Evolutionary conservation across 2,329 filamentous ascomycete species (phyloP).

Genomic region (Aspergillus sp.): DNA sequence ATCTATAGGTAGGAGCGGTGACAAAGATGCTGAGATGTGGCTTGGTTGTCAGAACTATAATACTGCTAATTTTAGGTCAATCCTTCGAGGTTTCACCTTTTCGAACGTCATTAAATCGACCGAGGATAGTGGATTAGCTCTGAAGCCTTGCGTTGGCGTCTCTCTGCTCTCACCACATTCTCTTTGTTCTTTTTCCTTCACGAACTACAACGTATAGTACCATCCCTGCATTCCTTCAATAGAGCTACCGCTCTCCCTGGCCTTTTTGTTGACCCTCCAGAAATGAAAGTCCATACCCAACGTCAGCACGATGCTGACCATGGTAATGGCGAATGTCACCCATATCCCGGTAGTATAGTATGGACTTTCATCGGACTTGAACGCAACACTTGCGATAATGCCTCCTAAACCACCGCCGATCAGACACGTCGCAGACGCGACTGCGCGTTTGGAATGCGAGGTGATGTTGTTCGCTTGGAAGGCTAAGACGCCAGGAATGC

Average conservation of each 20-base stretch:
- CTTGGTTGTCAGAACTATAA: neutral
- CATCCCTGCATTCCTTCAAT: constrained; percentile 11
- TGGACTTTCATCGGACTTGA: constrained; percentile 13
- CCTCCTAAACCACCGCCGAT: constrained; percentile 29
- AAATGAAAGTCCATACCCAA: constrained; percentile 9
- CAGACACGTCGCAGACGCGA: constrained; percentile 28
- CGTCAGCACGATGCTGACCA: constrained; percentile 6
- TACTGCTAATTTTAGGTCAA: neutral
- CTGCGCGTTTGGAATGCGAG: constrained; percentile 28
- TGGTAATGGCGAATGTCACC: constrained; percentile 13
- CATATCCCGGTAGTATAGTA: constrained; percentile 14
- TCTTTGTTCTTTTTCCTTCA: neutral
- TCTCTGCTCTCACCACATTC: too few species aligned
- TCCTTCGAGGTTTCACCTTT: neutral
- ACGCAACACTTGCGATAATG: constrained; percentile 13
- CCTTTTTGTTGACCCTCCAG: constrained; percentile 11
- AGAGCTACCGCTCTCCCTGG: constrained; percentile 2
- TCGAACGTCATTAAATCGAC: neutral
- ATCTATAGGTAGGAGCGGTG: too few species aligned
- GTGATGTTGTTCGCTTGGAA: constrained; percentile 36
- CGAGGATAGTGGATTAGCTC: too few species aligned
- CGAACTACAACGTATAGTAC: constrained; percentile 12
- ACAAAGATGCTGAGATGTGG: neutral
- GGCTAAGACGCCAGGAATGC: constrained; percentile 28
- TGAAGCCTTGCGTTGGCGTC: too few species aligned